phyloP scores from a whole-genome alignment of 768 basidiomycete genomes.

The Mycena maculata region DNA sequence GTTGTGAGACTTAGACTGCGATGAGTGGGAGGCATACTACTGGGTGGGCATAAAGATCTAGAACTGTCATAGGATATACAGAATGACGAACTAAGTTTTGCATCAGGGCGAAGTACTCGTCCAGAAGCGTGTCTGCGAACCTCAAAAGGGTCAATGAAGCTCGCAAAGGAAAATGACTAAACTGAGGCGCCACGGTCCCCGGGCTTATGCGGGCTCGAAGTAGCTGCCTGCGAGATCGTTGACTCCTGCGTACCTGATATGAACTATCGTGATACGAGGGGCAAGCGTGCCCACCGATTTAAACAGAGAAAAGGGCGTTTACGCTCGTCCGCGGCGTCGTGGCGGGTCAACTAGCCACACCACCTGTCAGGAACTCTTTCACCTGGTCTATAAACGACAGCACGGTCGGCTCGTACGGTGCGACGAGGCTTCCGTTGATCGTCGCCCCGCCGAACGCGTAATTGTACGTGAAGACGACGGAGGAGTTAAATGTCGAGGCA shows the following conservation, averaged over 20 bases:
- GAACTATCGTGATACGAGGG: too few species aligned
- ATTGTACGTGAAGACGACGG: slow-evolving; percentile 69
- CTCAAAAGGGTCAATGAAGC: slow-evolving; percentile 35
- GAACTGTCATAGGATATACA: neutral
- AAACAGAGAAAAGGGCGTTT: slow-evolving; percentile 72
- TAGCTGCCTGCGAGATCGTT: slow-evolving; percentile 75
- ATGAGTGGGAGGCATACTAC: slow-evolving; percentile 43
- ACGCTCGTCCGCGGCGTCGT: slow-evolving; percentile 65
- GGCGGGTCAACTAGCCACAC: slow-evolving; percentile 59
- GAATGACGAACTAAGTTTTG: slow-evolving; percentile 56
- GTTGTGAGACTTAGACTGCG: neutral
- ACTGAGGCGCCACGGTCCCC: slow-evolving; percentile 64
- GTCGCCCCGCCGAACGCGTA: slow-evolving; percentile 76
- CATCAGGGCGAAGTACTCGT: slow-evolving; percentile 62
- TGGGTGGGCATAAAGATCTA: slow-evolving; percentile 36
- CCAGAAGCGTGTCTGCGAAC: slow-evolving; percentile 61
- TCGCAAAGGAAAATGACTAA: neutral
- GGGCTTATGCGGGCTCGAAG: slow-evolving; percentile 49
- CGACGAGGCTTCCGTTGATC: slow-evolving; percentile 67
- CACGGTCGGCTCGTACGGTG: slow-evolving; percentile 64
- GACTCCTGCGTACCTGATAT: slow-evolving; percentile 49
- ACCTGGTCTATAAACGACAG: slow-evolving; percentile 71
- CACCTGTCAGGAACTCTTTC: slow-evolving; percentile 62
- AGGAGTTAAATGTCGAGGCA: slow-evolving; percentile 63
- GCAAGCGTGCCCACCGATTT: slow-evolving; percentile 55